phyloP scores from a whole-genome alignment of 148 eudicot species.

The Beta vulgaris region DNA sequence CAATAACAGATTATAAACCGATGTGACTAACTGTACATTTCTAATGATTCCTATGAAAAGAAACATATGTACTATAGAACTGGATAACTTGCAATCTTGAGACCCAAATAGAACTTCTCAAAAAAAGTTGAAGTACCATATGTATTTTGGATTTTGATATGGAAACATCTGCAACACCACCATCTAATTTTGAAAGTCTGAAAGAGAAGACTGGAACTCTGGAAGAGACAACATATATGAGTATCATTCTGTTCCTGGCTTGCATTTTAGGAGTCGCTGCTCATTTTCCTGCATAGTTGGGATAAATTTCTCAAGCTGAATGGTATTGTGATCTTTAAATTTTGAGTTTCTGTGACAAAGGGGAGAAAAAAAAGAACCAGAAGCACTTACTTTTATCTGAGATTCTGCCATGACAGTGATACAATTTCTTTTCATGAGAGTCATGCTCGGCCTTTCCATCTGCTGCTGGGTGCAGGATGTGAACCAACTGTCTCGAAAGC shows the following conservation, averaged over 20 bases:
- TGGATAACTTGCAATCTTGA: neutral
- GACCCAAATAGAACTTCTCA: neutral
- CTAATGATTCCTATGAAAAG: neutral
- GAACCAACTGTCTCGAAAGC: slow-evolving; percentile 84
- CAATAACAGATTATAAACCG: neutral
- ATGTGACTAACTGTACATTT: slow-evolving; percentile 13
- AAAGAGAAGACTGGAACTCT: neutral
- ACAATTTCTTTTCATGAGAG: slow-evolving; percentile 9
- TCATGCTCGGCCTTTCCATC: slow-evolving; percentile 21
- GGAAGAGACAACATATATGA: neutral
- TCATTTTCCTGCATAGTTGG: slow-evolving; percentile 4
- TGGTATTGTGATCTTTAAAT: neutral
- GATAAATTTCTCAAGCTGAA: neutral
- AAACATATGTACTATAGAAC: slow-evolving; percentile 4
- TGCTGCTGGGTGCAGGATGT: slow-evolving; percentile 39
- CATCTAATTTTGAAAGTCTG: neutral
- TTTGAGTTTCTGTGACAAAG: no score
- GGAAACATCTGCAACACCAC: neutral
- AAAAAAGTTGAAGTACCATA: neutral
- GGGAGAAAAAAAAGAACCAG: no score
- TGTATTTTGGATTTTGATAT: neutral
- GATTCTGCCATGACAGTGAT: neutral
- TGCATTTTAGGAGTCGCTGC: neutral
- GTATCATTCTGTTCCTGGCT: neutral
- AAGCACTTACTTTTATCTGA: neutral